Base-by-base conservation (phyloP, 2,329 filamentous ascomycete genomes). In the Herpotrichia juniperi region DNA sequence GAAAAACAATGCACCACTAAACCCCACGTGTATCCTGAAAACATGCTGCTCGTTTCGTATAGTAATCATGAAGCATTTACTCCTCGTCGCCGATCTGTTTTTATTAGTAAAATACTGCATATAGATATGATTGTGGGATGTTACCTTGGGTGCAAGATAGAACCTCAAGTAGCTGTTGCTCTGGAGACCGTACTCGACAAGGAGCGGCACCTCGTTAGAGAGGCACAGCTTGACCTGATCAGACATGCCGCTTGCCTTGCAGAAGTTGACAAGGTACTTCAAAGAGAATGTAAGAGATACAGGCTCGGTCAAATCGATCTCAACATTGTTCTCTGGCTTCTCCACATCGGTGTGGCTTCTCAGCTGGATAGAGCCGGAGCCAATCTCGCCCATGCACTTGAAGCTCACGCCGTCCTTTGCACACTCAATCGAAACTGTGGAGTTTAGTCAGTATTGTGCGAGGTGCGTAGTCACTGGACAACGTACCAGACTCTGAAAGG, bases 261-360 rank as follows among this genome's bases (percentile, higher is more conserved):
- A 97, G 82, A 99, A 99, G 85, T 97, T 97, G 83, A 96, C 91
- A 2, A 99, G 88, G 80, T 99, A 99, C 81, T 99, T 99, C 69
- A 99, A 89, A 28, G 94, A 97, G 81, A 99, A 99, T 44, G 93
- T 97, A 58, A 99, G 85, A 30, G 90, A 84, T 55, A 99, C 94
- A 46, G 94, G 91, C 80, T 99, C 96, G 32, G 86, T 89, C 56
- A 99, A 86, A 71, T 92, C 87, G 75, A 99, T 97, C 61, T 91
- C 85, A 66, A 97, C 89, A 71, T 93, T 90, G 71, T 88, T 81
- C 9, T 90, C 85, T 42, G 91, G 88, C 81, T 97, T 96, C 34
- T 97, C 93, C 60, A 97, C 84, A 72, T 92, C 90, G 69, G 85
- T 89, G 80, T 94, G 90, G 75, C 88, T 89, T 74, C 94, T 89